Evolutionary conservation across 2,329 filamentous ascomycete genomes (phyloP).

Genomic region (Arthrinium puccinioides): DNA sequence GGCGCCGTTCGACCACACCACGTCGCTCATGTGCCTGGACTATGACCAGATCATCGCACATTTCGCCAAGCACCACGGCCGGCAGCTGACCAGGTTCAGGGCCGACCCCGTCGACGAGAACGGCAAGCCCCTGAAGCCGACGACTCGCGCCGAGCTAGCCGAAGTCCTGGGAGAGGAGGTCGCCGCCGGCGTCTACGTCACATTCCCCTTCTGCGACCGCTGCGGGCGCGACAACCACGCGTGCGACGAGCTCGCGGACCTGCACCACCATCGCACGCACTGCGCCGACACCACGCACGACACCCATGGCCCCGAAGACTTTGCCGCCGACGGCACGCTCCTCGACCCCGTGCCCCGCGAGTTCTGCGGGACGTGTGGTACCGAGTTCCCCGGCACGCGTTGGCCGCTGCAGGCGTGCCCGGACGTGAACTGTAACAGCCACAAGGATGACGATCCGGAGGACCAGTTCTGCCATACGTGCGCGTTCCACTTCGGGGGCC

Average conservation of each 20-base stretch:
- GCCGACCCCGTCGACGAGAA: not conserved
- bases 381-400: not conserved
- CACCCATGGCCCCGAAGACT: not conserved
- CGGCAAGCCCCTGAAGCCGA: not conserved
- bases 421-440: not conserved
- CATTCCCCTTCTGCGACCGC: not conserved
- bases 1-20: not conserved
- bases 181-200: not conserved
- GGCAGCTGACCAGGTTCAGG: not conserved
- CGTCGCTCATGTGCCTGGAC: slow-evolving; percentile 3
- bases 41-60: not conserved
- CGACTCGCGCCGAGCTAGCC: not conserved
- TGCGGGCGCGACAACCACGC: slow-evolving; percentile 2
- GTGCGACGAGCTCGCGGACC: not conserved
- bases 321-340: not conserved
- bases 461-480: not conserved
- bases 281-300: not conserved
- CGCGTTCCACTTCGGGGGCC: not conserved
- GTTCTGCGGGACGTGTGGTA: not conserved
- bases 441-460: not conserved
- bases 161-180: not conserved
- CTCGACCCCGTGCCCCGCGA: not conserved
- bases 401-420: not conserved
- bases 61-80: not conserved
- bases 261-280: not conserved